Percentiles rank a stretch among this genome's conserved stretches.
phyloP scores from a whole-genome alignment of 192 early-diverging fungal genomes.

The Coemansia sp. region DNA sequence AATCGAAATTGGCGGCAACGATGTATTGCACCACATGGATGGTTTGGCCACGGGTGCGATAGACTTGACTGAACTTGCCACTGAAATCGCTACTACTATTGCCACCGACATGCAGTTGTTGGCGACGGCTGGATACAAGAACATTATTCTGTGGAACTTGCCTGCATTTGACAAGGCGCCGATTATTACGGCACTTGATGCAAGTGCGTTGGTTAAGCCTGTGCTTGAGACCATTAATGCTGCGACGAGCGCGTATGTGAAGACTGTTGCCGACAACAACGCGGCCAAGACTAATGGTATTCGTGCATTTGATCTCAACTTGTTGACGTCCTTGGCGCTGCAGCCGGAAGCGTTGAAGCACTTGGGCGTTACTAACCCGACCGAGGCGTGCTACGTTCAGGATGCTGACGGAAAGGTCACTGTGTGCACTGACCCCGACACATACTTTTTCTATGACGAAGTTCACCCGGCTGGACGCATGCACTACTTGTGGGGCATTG shows the following conservation, averaged over 20 bases:
- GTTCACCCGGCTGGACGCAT: conserved; percentile 47
- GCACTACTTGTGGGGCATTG: conserved; percentile 47
- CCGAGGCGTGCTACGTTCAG: conserved; percentile 24
- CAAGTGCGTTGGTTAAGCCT: conserved; percentile 9
- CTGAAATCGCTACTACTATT: conserved; percentile 20
- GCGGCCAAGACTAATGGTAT: conserved; percentile 16
- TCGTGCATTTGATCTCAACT: conserved; percentile 29
- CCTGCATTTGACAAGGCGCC: conserved; percentile 38
- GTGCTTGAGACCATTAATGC: conserved; percentile 26
- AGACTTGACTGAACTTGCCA: conserved; percentile 19
- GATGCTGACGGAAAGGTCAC: conserved; percentile 12
- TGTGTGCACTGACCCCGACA: conserved; percentile 41
- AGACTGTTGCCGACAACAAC: background rate
- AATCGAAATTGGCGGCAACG: conserved; percentile 46
- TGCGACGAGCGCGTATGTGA: conserved; percentile 16
- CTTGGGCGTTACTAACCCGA: conserved; percentile 28
- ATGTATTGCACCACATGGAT: conserved; percentile 20
- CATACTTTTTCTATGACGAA: conserved; percentile 43
- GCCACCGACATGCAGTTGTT: conserved; percentile 26
- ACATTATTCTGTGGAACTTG: conserved; percentile 46
- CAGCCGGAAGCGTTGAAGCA: conserved; percentile 20
- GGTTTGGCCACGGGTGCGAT: conserved; percentile 19
- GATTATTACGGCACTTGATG: conserved; percentile 5
- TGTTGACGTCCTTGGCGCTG: conserved; percentile 23
- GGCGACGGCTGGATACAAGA: conserved; percentile 39